A percentile compares a stretch with the other conserved stretches of the same genome.
Evolutionary conservation across 345 rosid genomes (phyloP).

Genomic region (Citrus sp.): DNA sequence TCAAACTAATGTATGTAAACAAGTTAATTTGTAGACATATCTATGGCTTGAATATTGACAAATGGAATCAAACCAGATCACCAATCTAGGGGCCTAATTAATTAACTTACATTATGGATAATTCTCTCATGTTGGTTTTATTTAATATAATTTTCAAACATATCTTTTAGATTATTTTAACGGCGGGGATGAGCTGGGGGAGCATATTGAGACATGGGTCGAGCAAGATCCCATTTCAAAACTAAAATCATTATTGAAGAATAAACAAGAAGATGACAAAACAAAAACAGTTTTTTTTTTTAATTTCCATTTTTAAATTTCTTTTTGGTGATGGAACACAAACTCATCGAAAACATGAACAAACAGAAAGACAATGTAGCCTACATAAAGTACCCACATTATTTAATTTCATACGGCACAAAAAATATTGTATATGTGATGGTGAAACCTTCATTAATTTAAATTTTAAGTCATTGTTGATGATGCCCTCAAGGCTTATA

Average conservation of each 20-base stretch:
- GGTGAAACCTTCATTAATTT: not conserved
- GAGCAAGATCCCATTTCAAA: conserved; percentile 44
- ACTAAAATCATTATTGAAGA: conserved; percentile 57
- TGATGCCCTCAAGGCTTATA: not conserved
- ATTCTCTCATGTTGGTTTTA: not conserved
- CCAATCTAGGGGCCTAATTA: not conserved
- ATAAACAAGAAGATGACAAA: conserved; percentile 78
- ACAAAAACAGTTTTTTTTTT: conserved; percentile 17
- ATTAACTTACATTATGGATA: not conserved
- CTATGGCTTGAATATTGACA: not conserved
- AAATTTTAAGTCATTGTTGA: not conserved
- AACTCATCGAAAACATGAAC: conserved; percentile 28
- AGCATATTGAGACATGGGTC: conserved; percentile 41
- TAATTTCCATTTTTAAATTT: not conserved
- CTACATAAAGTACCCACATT: conserved; percentile 2
- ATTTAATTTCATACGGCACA: not conserved
- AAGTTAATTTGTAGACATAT: not conserved
- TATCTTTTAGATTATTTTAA: conserved; percentile 18
- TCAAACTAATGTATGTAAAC: not conserved
- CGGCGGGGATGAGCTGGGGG: conserved; percentile 54
- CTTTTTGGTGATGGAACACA: conserved; percentile 1
- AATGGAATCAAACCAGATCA: not conserved
- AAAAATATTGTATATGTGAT: not conserved
- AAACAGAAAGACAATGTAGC: conserved; percentile 20
- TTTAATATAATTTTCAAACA: not conserved